Evolutionary conservation across 2,329 filamentous ascomycete genomes (phyloP), one percentile per base, ranked within the genome.

Genomic region (Colletotrichum sojae): DNA sequence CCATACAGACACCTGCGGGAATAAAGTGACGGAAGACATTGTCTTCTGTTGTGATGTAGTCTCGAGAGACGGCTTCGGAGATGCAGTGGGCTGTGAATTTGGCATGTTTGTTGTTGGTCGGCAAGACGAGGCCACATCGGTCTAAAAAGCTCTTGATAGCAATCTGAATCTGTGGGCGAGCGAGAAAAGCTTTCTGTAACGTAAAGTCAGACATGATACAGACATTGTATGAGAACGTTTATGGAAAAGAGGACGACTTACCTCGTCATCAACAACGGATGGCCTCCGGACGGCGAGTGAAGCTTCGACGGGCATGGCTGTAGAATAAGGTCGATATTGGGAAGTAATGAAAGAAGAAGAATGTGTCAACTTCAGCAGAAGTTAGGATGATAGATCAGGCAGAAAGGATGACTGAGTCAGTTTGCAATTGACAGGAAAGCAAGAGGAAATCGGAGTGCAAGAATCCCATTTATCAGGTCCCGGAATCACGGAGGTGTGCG

Each of bases 111-210:
- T 48, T 10, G n/a, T 48, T 48, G n/a, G 45, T 6, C 9, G 45
- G 45, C 45, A 48, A 48, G 16, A 48, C 45, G 18, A 48, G 45
- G 12, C 45, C 45, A 10, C 45, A 48, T 48, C 45, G 16, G 45
- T 48, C 45, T 48, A 48, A n/a, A 48, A 48, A 48, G n/a, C 45
- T 48, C 45, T 48, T 48, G 45, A 48, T 48, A 16, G 45, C 45
- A 48, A 48, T 48, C 18, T 48, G 45, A 20, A 48, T 48, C 6
- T 48, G 45, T 48, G 45, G 45, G 45, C 45, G 45, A 48, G 45
- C 45, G n/a, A 48, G 45, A 48, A 48, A 48, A 4, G 3, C n/a
- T 22, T 48, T 20, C 45, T 48, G 45, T 3, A 8, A 48, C 8
- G 13, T 5, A 15, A 43, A 43, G 40, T 43, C 6, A 43, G 40